Evolutionary conservation across 305 asterid species (phyloP).

Genomic region (Petunia hybrid): DNA sequence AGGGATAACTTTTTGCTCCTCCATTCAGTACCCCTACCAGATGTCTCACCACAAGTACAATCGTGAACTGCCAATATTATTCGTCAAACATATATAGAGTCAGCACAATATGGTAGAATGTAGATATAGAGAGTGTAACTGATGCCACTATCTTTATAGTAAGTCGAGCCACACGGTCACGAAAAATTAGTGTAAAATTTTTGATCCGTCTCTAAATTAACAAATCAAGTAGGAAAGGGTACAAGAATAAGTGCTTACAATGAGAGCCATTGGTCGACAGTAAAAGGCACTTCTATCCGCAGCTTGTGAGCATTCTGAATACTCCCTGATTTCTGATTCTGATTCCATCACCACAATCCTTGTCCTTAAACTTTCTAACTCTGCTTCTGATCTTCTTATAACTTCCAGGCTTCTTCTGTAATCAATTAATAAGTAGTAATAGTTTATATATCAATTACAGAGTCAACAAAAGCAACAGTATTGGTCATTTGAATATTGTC

Average conservation of each 20-base stretch:
- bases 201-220: neutral
- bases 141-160: too few species aligned
- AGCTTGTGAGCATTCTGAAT: constrained; percentile 42
- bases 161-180: too few species aligned
- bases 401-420: constrained; percentile 56
- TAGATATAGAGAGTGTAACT: neutral
- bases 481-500: too few species aligned
- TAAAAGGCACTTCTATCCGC: constrained; percentile 56
- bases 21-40: constrained; percentile 54
- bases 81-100: neutral
- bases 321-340: constrained; percentile 28
- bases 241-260: constrained; percentile 36
- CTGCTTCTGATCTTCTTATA: constrained; percentile 46
- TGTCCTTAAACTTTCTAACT: constrained; percentile 32
- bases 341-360: constrained; percentile 33
- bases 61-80: constrained; percentile 63
- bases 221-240: neutral
- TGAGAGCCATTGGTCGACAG: constrained; percentile 63
- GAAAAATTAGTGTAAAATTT: too few species aligned
- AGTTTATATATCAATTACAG: constrained; percentile 23
- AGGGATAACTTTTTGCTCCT: constrained; percentile 63
- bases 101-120: neutral
- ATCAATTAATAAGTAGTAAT: too few species aligned
- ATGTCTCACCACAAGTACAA: constrained; percentile 66
- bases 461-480: too few species aligned